Conservation (phyloP, 2,329 filamentous ascomycete species). For the Pyrenochaeta sp. region DNA sequence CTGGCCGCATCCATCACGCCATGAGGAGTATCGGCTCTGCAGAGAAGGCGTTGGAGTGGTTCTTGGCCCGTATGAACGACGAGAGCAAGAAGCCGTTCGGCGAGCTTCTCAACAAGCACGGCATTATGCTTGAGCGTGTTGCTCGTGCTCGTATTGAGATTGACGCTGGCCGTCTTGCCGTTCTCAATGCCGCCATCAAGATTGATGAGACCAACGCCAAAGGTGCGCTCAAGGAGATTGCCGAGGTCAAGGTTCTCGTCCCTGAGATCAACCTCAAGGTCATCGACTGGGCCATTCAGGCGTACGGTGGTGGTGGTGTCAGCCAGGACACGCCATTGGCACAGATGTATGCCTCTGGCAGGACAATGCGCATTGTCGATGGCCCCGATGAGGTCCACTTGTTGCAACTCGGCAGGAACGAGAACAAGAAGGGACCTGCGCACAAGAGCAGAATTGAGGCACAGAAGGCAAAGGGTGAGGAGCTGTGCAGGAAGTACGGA, state of each 20-base stretch:
- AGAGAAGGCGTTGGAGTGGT: conserved; percentile 91
- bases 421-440: conserved; percentile 73
- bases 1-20: conserved; percentile 95
- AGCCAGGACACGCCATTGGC: conserved; percentile 92
- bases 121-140: conserved; percentile 94
- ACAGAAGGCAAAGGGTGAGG: conserved; percentile 70
- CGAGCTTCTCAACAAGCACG: conserved; percentile 84
- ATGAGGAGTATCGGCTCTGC: conserved; percentile 94
- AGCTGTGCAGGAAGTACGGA: conserved; percentile 69
- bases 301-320: conserved; percentile 89
- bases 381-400: conserved; percentile 91
- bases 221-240: conserved; percentile 89
- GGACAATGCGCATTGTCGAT: conserved; percentile 86
- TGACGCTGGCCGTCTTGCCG: conserved; percentile 85
- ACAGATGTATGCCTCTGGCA: conserved; percentile 76
- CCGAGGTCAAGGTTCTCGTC: conserved; percentile 91
- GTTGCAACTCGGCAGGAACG: conserved; percentile 80
- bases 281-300: conserved; percentile 93
- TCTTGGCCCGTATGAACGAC: conserved; percentile 94
- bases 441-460: conserved; percentile 67
- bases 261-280: conserved; percentile 82
- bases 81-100: conserved; percentile 89
- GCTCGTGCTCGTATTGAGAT: conserved; percentile 93
- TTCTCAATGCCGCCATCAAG: conserved; percentile 92
- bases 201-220: conserved; percentile 93